A percentile compares a stretch with the other conserved stretches of the same genome.
Evolutionary conservation across 1,284 basidiomycete genomes (phyloP).

Genomic region (Puccinia coronata): DNA sequence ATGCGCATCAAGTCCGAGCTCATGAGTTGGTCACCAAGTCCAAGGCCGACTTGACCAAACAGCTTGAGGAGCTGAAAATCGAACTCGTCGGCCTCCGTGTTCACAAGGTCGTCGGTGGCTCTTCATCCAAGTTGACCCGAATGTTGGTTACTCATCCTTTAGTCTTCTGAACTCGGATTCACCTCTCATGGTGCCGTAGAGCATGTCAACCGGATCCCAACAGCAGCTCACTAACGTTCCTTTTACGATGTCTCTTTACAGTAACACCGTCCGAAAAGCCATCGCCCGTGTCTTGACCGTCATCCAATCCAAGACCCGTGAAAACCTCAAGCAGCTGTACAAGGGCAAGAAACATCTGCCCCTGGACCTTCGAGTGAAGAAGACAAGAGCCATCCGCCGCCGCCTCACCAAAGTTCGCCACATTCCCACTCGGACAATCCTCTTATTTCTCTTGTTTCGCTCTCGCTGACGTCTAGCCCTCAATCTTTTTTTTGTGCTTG

Average conservation of each 20-base stretch:
- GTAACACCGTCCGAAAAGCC: conserved; percentile 95
- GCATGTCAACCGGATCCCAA: neutral
- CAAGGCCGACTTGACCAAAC: conserved; percentile 95
- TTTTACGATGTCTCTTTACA: conserved; percentile 58
- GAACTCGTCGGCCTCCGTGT: conserved; percentile 86
- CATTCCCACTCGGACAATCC: neutral
- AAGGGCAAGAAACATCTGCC: conserved; percentile 95
- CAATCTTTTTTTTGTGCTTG: neutral
- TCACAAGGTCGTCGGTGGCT: conserved; percentile 96
- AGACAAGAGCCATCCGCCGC: conserved; percentile 97
- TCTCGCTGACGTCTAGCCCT: conserved; percentile 51
- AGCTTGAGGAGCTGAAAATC: conserved; percentile 89
- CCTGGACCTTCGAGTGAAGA: conserved; percentile 96
- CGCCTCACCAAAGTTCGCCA: conserved; percentile 78
- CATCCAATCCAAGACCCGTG: conserved; percentile 96
- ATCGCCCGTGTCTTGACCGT: conserved; percentile 98
- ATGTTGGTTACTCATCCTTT: conserved; percentile 69
- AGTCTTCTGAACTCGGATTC: conserved; percentile 29
- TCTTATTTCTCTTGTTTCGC: neutral
- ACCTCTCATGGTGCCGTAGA: neutral
- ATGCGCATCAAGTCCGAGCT: conserved; percentile 55
- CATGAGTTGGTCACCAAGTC: conserved; percentile 67
- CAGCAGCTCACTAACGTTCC: neutral
- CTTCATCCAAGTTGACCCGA: conserved; percentile 92
- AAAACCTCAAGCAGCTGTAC: conserved; percentile 97